These are phyloP conservation scores for Hamamelis virginiana DNA, from an alignment of 164 flowering plant genomes.

Conservation along the genomic window DNA sequence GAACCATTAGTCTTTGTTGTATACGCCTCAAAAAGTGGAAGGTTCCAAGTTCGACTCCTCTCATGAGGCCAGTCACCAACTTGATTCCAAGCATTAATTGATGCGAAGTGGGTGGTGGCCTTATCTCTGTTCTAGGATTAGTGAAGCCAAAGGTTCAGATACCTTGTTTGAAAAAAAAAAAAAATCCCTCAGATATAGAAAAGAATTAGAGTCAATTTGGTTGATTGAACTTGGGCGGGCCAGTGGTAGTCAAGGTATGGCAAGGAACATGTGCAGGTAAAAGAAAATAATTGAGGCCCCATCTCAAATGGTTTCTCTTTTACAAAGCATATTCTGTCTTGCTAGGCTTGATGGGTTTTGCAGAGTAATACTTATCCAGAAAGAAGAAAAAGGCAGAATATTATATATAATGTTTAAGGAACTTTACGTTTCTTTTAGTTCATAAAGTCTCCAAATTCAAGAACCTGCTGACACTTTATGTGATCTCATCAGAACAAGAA, in stretches of 20 bases:
- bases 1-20: no score
- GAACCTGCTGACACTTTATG: constrained; percentile 1
- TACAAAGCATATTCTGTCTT: background rate
- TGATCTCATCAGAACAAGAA: constrained; percentile 19
- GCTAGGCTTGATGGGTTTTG: background rate
- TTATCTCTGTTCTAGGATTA: no score
- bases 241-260: background rate
- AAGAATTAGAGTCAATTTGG: background rate
- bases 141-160: no score
- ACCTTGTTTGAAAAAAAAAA: no score
- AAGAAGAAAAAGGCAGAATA: background rate
- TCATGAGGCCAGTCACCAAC: no score
- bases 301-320: background rate
- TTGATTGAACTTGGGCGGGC: background rate
- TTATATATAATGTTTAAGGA: background rate
- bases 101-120: no score
- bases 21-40: no score
- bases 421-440: background rate
- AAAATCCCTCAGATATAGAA: no score
- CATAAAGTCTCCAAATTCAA: background rate
- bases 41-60: no score
- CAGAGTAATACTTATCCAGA: background rate
- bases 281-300: background rate
- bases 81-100: no score
- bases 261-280: background rate